Evolutionary conservation across 441 rosid species (phyloP).

Genomic region (Arabidopsis lyrata): DNA sequence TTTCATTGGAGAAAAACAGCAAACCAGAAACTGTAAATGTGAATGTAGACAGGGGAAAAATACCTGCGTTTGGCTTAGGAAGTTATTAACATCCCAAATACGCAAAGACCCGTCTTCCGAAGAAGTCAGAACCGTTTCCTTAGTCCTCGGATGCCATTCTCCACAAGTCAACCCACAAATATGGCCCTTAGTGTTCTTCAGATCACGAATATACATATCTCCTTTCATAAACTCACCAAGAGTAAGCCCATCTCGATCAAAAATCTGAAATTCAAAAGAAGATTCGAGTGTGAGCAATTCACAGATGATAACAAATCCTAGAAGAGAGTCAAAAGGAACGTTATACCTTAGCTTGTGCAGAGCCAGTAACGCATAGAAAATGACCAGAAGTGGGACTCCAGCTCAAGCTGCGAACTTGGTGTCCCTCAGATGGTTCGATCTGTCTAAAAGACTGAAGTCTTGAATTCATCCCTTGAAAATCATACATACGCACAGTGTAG

Average conservation of each 20-base stretch:
- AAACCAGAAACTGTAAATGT: slow-evolving; percentile 7
- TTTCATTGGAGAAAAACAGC: not conserved
- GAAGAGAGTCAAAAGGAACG: not conserved
- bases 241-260: slow-evolving; percentile 95
- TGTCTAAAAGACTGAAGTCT: slow-evolving; percentile 92
- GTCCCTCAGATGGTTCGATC: slow-evolving; percentile 94
- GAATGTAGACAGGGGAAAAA: not conserved
- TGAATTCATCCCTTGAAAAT: slow-evolving; percentile 98
- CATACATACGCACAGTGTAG: slow-evolving; percentile 91
- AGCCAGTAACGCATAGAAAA: slow-evolving; percentile 89
- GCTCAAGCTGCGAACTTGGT: slow-evolving; percentile 91
- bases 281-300: slow-evolving; percentile 18
- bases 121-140: slow-evolving; percentile 91
- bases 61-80: slow-evolving; percentile 96
- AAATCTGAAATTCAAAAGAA: slow-evolving; percentile 61
- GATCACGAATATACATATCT: slow-evolving; percentile 97
- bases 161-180: slow-evolving; percentile 94
- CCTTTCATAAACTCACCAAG: slow-evolving; percentile 96
- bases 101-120: slow-evolving; percentile 98
- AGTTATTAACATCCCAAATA: slow-evolving; percentile 97
- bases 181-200: slow-evolving; percentile 97
- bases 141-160: slow-evolving; percentile 91
- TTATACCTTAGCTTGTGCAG: slow-evolving; percentile 96
- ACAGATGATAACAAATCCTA: not conserved
- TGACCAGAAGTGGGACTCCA: slow-evolving; percentile 97